Base-by-base conservation (phyloP, 306 rosid genomes). In the Trifolium dubium region DNA sequence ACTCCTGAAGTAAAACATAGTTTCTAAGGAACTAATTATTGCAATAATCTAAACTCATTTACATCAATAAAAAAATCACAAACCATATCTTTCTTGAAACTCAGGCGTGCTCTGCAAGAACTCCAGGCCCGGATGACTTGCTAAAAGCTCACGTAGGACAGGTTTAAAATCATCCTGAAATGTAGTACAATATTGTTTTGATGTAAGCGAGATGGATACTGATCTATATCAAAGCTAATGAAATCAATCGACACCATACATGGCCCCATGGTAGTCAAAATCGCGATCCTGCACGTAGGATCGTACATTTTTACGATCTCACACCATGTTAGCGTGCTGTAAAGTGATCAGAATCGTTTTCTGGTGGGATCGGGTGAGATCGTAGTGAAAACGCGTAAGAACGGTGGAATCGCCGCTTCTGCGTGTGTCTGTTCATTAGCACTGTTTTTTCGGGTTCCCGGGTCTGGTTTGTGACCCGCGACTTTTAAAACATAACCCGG, bases 71-170 rank as follows among this genome's bases (percentile, higher is more conserved):
- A 54, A 54, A 32, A 49, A 70, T 71, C 80, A 89, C 99, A 47
- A 85, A 95, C 99, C 99, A 58, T 95, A 95, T 95, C 99, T 87
- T 85, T 95, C 99, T 82, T 95, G 99, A 95, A 95, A 95, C 86
- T 95, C 99, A 17, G 97, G 99, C 1, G 99, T 92, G 82, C 92
- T 86, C 85, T 92, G 99, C 71, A 95, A 84, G 82, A 95, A 95
- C 86, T 95, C 99, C 77, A 95, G 81, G 74, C 98, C 99, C 37
- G 99, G 96, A 84, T 95, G 99, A 59, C 96, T 87, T 34, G 97
- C 88, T 82, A 95, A 85, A 72, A 95, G 97, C 80, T 95, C 99
- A 30, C 91, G 95, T 41, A 95, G 89, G 68, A 95, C 85, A 2
- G 98, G 96, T 83, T 92, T 95, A 81, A 95, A 95, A 81, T 92